A percentile compares a stretch with the other conserved stretches of the same genome.
Evolutionary conservation across 345 rosid species (phyloP).

Genomic region (Hypericum androsaemum): DNA sequence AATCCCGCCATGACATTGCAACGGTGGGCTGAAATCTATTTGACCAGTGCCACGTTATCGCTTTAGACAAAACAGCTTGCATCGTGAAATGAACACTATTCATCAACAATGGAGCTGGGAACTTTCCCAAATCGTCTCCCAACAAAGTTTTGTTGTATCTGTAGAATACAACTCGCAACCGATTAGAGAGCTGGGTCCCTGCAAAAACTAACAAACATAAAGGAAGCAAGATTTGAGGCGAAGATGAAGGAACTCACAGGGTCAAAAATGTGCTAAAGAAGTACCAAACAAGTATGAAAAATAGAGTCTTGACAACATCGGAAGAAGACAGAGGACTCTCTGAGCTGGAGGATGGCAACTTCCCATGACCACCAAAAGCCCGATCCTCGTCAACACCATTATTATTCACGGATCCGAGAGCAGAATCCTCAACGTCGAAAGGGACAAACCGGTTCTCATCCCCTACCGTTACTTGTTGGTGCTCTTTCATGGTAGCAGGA

Average conservation of each 20-base stretch:
- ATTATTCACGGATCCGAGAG: slow-evolving; percentile 19
- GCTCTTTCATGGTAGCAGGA: slow-evolving; percentile 15
- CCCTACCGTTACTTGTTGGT: slow-evolving; percentile 24
- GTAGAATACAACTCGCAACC: slow-evolving; percentile 6
- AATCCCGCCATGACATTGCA: slow-evolving; percentile 78
- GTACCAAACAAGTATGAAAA: slow-evolving; percentile 96
- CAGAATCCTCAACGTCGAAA: slow-evolving; percentile 53
- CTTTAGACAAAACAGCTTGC: slow-evolving; percentile 81
- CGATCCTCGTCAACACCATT: slow-evolving; percentile 24
- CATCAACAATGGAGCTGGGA: slow-evolving; percentile 97
- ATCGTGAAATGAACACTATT: slow-evolving; percentile 82
- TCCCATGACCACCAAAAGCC: slow-evolving; percentile 20
- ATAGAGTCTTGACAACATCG: slow-evolving; percentile 80
- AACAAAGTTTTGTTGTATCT: slow-evolving; percentile 94
- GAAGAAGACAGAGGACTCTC: slow-evolving; percentile 40
- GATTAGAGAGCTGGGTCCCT: background rate
- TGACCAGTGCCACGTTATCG: slow-evolving; percentile 80
- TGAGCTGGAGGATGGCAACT: slow-evolving; percentile 22
- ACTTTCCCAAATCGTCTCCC: slow-evolving; percentile 92
- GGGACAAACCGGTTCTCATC: slow-evolving; percentile 34
- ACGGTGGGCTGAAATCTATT: slow-evolving; percentile 51
- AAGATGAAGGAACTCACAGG: slow-evolving; percentile 63
- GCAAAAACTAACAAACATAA: background rate
- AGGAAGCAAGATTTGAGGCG: background rate
- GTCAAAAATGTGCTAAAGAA: slow-evolving; percentile 98